Percentiles rank a stretch among this genome's conserved stretches.
Evolutionary conservation across 1,139 yeast genomes (phyloP).

Genomic region (Yamadazyma diospyri): DNA sequence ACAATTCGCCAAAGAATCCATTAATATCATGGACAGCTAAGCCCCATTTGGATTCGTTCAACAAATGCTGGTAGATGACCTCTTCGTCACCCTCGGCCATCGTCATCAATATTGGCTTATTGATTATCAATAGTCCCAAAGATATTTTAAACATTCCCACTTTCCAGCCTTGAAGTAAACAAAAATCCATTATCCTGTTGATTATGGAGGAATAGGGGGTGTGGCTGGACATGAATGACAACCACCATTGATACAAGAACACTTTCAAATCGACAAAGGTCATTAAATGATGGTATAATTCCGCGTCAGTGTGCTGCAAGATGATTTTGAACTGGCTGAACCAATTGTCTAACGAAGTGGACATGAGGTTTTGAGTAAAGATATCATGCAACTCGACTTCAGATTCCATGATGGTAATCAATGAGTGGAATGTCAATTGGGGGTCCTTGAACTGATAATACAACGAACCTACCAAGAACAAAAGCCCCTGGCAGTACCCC

Average conservation of each 20-base stretch:
- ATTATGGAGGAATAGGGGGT: conserved; percentile 52
- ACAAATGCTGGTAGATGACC: conserved; percentile 56
- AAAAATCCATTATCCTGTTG: conserved; percentile 51
- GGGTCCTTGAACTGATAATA: conserved; percentile 48
- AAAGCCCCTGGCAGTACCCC: conserved; percentile 71
- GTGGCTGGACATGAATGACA: conserved; percentile 61
- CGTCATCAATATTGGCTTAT: conserved; percentile 48
- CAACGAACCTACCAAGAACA: conserved; percentile 63
- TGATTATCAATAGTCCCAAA: conserved; percentile 50
- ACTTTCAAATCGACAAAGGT: conserved; percentile 40
- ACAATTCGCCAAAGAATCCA: conserved; percentile 37
- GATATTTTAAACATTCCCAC: conserved; percentile 60
- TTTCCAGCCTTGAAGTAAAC: conserved; percentile 63
- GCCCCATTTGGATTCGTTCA: conserved; percentile 56
- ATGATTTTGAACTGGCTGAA: conserved; percentile 49
- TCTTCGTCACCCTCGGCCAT: conserved; percentile 54
- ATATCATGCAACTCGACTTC: conserved; percentile 56
- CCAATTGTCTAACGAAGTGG: conserved; percentile 54
- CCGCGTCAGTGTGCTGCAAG: conserved; percentile 38
- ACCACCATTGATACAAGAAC: conserved; percentile 64
- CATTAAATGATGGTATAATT: conserved; percentile 43
- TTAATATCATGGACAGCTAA: conserved; percentile 47
- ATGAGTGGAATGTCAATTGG: conserved; percentile 50
- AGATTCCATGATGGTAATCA: conserved; percentile 60
- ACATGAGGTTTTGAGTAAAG: conserved; percentile 52